Base-by-base conservation (phyloP, 345 rosid genomes). In the Heritiera littoralis region DNA sequence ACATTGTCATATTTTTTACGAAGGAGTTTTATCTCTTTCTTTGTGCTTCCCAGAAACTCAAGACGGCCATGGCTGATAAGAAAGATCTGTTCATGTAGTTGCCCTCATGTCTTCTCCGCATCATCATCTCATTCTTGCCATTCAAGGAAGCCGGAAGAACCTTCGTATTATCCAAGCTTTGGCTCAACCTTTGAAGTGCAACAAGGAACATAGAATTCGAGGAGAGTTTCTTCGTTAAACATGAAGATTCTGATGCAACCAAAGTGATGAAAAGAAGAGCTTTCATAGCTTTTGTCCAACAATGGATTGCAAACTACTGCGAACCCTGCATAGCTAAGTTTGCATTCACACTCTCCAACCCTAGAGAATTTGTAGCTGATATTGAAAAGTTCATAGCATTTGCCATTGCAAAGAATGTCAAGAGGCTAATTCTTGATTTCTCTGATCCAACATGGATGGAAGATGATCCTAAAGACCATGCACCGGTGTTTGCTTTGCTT, bases 111-210 rank as follows among this genome's bases (percentile, higher is more conserved):
- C 23, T 85, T 1, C 60, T 87, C 2, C 0, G 72, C 15, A 1
- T 41, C 12, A 88, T 87, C 9, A 10, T 85, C 2, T 83, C 89
- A 14, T 73, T 17, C 43, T 60, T 86, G 35, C 77, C 90, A 2
- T 89, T 91, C 63, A 85, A 77, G 15, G 83, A 88, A 35, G 86
- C 89, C 0, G 85, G 79, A 5, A 79, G 80, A 41, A 86, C 89
- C 1, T 77, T 75, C 41, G 13, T 69, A 20, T 86, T 14, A 52
- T 52, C 18, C 0, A 52, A 52, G 7, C 56, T 14, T 14, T 52
- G 56, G 56, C 56, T 48, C 11, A 48, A 11, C 52, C 13, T 48
- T 3, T 85, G 83, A 80, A 54, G 32, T 5, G 78, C 79, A 2
- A 84, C 74, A 0, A 72, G 4, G 6, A 81, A 78, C 61, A 10